These are phyloP conservation scores for Coelastrella sp. DNA, from an alignment of 139 green algal species.

Conservation along the genomic window DNA sequence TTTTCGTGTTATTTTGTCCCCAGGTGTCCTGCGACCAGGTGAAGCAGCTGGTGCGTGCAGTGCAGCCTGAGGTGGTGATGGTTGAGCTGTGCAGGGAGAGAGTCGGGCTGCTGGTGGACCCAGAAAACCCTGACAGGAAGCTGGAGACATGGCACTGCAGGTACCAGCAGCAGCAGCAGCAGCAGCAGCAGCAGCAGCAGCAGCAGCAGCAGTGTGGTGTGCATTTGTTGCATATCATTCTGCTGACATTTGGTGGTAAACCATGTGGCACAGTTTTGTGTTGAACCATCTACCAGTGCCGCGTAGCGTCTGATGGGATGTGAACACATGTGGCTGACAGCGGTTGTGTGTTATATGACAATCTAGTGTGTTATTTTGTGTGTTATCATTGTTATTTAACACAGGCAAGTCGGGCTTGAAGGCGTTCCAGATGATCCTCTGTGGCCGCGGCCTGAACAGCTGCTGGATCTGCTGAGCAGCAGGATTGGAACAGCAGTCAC, in stretches of 20 bases:
- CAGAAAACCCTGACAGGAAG: slow-evolving; percentile 32
- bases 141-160: slow-evolving; percentile 70
- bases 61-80: slow-evolving; percentile 63
- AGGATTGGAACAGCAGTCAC: slow-evolving; percentile 56
- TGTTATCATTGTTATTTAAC: neutral
- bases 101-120: slow-evolving; percentile 72
- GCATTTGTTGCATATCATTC: neutral
- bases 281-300: too few species aligned
- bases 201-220: neutral
- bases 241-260: too few species aligned
- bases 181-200: neutral
- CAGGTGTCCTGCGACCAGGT: slow-evolving; percentile 49
- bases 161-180: neutral
- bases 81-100: slow-evolving; percentile 91
- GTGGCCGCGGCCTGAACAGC: slow-evolving; percentile 68
- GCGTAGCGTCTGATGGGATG: too few species aligned
- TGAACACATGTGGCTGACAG: too few species aligned
- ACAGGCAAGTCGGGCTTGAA: slow-evolving; percentile 55
- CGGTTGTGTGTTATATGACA: too few species aligned
- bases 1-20: neutral
- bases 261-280: too few species aligned
- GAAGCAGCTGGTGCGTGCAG: slow-evolving; percentile 62
- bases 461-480: slow-evolving; percentile 62
- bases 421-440: slow-evolving; percentile 52
- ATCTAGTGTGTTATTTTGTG: too few species aligned